A percentile compares a stretch with the other conserved stretches of the same genome.
phyloP scores from a whole-genome alignment of 176 grass and related monocot species.

The Phragmites australis region DNA sequence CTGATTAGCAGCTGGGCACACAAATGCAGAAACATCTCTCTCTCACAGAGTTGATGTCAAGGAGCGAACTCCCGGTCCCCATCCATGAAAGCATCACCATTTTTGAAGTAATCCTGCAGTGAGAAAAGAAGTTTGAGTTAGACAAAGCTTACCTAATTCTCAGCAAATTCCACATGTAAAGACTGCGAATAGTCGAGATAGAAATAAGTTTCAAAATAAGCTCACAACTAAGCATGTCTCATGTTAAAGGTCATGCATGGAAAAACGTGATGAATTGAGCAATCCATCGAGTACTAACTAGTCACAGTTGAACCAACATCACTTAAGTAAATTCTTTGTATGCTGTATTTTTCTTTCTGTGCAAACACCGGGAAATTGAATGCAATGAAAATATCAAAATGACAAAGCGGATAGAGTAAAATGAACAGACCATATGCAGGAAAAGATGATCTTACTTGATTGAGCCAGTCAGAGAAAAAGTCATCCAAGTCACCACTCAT shows the following conservation, averaged over 20 bases:
- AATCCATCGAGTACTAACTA: background rate
- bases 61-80: background rate
- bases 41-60: background rate
- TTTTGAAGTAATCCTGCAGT: constrained; percentile 1
- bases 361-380: background rate
- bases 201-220: background rate
- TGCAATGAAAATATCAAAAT: background rate
- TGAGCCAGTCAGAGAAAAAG: background rate
- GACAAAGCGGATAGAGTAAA: background rate
- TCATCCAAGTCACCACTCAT: background rate
- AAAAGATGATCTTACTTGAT: constrained; percentile 31
- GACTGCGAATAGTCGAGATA: background rate
- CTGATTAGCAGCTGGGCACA: background rate
- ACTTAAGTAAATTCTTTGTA: background rate
- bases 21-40: background rate
- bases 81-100: background rate
- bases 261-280: background rate
- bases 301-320: background rate
- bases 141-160: background rate
- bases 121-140: background rate
- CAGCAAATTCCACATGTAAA: background rate
- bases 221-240: background rate
- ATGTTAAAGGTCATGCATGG: background rate
- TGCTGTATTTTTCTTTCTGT: background rate
- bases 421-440: background rate